Conservation (phyloP, 108 stramenopile species). For the Skeletonema menzelii region DNA sequence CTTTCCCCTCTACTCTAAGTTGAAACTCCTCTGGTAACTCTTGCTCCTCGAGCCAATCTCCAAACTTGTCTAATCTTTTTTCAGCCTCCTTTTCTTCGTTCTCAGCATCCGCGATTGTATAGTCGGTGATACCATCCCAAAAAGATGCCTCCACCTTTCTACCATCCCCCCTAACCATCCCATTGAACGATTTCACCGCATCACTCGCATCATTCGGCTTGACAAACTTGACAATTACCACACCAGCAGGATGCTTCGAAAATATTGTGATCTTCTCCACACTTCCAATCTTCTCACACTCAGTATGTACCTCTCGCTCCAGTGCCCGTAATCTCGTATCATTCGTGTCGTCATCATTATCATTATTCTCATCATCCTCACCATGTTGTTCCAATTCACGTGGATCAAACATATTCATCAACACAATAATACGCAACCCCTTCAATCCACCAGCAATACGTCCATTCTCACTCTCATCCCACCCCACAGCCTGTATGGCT, state of each 20-base stretch:
- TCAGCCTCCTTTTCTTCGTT: slow-evolving; percentile 71
- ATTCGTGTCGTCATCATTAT: neutral
- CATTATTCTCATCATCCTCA: slow-evolving; percentile 33
- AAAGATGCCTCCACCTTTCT: slow-evolving; percentile 66
- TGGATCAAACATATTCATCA: slow-evolving; percentile 86
- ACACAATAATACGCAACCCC: slow-evolving; percentile 90
- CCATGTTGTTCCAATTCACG: slow-evolving; percentile 45
- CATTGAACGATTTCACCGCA: slow-evolving; percentile 81
- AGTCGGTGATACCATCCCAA: slow-evolving; percentile 98
- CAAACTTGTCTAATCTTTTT: slow-evolving; percentile 92
- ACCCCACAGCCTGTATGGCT: slow-evolving; percentile 77
- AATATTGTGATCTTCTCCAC: slow-evolving; percentile 96
- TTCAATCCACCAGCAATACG: slow-evolving; percentile 85
- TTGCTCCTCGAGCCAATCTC: slow-evolving; percentile 94
- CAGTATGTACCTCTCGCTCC: slow-evolving; percentile 58
- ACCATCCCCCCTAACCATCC: slow-evolving; percentile 29
- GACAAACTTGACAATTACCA: slow-evolving; percentile 90
- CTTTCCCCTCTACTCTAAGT: slow-evolving; percentile 54
- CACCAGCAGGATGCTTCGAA: slow-evolving; percentile 74
- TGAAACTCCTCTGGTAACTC: slow-evolving; percentile 90
- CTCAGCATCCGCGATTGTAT: slow-evolving; percentile 64
- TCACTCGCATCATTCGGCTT: slow-evolving; percentile 81
- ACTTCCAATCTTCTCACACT: slow-evolving; percentile 73
- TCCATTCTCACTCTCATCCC: slow-evolving; percentile 85
- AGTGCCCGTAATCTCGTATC: slow-evolving; percentile 36